Conservation (phyloP, 768 basidiomycete species). For the Cyclocybe aegerita region DNA sequence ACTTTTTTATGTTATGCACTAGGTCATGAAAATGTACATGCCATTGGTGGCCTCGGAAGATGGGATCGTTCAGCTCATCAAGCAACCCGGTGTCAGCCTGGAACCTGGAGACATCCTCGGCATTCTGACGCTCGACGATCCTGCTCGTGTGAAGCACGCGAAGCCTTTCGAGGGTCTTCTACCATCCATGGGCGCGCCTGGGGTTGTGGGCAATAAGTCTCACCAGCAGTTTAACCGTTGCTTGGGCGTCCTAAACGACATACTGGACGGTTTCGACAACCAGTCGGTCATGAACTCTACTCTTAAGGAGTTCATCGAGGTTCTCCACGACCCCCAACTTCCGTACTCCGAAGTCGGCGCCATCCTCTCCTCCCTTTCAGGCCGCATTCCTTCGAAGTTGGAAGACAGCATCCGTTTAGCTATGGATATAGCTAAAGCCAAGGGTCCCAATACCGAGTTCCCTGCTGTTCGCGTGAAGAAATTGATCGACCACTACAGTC, state of each 20-base stretch:
- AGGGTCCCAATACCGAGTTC: conserved; percentile 80
- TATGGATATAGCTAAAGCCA: conserved; percentile 75
- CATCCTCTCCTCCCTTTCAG: conserved; percentile 85
- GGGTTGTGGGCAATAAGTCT: conserved; percentile 83
- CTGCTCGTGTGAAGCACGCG: conserved; percentile 93
- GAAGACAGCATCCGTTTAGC: conserved; percentile 82
- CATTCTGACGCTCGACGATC: conserved; percentile 95
- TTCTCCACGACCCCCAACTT: conserved; percentile 82
- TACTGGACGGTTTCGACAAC: conserved; percentile 96
- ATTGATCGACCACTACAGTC: conserved; percentile 79
- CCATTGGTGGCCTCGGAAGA: conserved; percentile 93
- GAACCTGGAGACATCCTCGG: conserved; percentile 98
- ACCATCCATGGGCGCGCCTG: conserved; percentile 82
- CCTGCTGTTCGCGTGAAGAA: conserved; percentile 87
- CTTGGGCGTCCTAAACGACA: conserved; percentile 79
- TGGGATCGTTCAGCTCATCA: conserved; percentile 92
- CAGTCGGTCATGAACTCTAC: conserved; percentile 86
- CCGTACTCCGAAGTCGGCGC: conserved; percentile 85
- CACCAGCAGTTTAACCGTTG: conserved; percentile 82
- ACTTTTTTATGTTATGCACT: not conserved
- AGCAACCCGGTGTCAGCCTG: conserved; percentile 96
- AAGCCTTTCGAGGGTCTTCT: conserved; percentile 97
- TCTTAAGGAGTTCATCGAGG: conserved; percentile 81
- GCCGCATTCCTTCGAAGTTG: conserved; percentile 89
- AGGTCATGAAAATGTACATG: conserved; percentile 99